Evolutionary conservation across 345 rosid species (phyloP).

Genomic region (Garcia nutans): DNA sequence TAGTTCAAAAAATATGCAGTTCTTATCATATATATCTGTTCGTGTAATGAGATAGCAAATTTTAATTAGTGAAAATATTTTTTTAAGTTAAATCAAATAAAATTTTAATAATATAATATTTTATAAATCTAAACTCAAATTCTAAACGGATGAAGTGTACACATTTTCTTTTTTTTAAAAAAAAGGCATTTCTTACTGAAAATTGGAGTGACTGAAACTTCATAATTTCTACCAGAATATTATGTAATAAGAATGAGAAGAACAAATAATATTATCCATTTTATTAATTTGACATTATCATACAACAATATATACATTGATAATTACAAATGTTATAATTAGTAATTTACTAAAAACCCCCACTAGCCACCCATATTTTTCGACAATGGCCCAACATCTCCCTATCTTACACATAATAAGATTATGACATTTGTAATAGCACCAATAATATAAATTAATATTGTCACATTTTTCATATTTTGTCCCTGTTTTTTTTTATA

Average conservation of each 20-base stretch:
- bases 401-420: slow-evolving; percentile 22
- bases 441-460: slow-evolving; percentile 13
- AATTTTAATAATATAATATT: too few relatives aligned
- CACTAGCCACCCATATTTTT: slow-evolving; percentile 14
- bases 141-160: too few relatives aligned
- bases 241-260: neutral
- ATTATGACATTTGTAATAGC: slow-evolving; percentile 19
- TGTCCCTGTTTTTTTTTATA: too few relatives aligned
- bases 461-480: slow-evolving; percentile 16
- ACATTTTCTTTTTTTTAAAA: too few relatives aligned
- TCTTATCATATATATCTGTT: too few relatives aligned
- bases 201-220: too few relatives aligned
- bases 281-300: slow-evolving; percentile 28
- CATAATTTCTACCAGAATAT: neutral
- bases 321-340: slow-evolving; percentile 22
- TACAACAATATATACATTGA: slow-evolving; percentile 24
- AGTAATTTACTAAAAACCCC: neutral
- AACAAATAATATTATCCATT: neutral
- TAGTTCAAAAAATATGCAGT: too few relatives aligned
- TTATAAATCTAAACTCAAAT: too few relatives aligned
- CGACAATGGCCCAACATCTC: slow-evolving; percentile 23
- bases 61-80: too few relatives aligned
- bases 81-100: too few relatives aligned
- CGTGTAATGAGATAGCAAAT: too few relatives aligned
- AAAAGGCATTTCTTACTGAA: too few relatives aligned